Percentiles rank a stretch among this genome's conserved stretches.
Conservation (phyloP, 2,329 filamentous ascomycete species). For the Ophiocordyceps camponoti-floridani region DNA sequence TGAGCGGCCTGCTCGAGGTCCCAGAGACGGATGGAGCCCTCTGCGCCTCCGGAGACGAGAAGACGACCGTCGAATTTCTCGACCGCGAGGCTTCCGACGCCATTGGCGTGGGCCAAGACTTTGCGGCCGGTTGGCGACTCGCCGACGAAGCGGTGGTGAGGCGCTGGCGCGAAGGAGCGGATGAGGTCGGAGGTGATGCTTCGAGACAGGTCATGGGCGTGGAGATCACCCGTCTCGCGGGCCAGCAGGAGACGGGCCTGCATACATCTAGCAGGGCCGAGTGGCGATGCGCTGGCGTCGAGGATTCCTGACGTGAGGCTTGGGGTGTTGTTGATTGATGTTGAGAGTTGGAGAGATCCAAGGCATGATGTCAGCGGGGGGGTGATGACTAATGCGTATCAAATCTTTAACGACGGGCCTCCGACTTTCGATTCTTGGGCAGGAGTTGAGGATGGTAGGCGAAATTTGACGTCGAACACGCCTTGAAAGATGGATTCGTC, state of each 20-base stretch:
- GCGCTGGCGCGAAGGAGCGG: slow-evolving; percentile 48
- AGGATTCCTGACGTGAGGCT: no score
- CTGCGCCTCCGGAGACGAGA: slow-evolving; percentile 69
- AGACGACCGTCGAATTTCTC: slow-evolving; percentile 65
- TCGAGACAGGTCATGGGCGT: slow-evolving; percentile 44
- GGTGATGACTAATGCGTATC: background rate
- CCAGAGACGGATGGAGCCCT: slow-evolving; percentile 75
- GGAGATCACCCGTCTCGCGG: slow-evolving; percentile 52
- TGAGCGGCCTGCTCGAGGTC: slow-evolving; percentile 50
- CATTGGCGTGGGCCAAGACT: slow-evolving; percentile 53
- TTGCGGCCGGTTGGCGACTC: slow-evolving; percentile 14
- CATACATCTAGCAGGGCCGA: slow-evolving; percentile 26
- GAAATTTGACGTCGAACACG: no score
- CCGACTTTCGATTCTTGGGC: no score
- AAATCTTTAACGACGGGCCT: no score
- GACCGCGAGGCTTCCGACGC: slow-evolving; percentile 62
- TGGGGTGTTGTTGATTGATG: no score
- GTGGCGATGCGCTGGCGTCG: no score
- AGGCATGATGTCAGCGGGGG: background rate
- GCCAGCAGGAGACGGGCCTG: slow-evolving; percentile 63
- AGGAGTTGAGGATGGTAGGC: no score
- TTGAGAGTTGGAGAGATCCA: no score
- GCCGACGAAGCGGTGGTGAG: slow-evolving; percentile 54
- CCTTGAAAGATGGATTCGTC: no score
- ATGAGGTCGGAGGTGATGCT: slow-evolving; percentile 48